A percentile compares a stretch with the other conserved stretches of the same genome.
Conservation (phyloP, 2,329 filamentous ascomycete species). For the Cercospora janseana region DNA sequence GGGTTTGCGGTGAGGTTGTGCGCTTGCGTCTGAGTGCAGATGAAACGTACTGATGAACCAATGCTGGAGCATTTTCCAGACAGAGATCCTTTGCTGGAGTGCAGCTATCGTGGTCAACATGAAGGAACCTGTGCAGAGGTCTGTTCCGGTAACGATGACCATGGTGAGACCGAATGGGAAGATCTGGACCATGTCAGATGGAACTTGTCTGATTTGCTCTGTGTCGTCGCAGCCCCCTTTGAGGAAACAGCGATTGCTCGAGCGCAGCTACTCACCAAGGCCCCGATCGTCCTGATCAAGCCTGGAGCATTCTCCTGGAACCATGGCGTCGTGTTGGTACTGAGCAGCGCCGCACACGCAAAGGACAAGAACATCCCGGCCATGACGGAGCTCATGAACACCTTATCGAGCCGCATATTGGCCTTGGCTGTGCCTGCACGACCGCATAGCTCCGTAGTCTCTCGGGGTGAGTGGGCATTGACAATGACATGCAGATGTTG, state of each 20-base stretch:
- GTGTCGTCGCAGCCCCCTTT: too few relatives aligned
- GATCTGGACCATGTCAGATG: conserved; percentile 19
- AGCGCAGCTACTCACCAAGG: conserved; percentile 23
- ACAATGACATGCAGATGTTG: conserved; percentile 19
- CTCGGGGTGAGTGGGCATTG: conserved; percentile 26
- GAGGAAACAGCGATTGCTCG: too few relatives aligned
- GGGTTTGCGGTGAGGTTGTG: background rate
- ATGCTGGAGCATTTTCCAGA: conserved; percentile 29
- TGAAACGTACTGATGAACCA: conserved; percentile 29
- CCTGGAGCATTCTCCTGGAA: conserved; percentile 38
- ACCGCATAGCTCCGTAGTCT: conserved; percentile 53
- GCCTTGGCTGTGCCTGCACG: conserved; percentile 53
- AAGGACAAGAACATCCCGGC: conserved; percentile 55
- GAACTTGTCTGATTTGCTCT: background rate
- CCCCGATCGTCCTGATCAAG: conserved; percentile 35
- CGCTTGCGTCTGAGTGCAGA: background rate
- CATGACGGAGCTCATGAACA: conserved; percentile 53
- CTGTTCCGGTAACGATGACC: conserved; percentile 37
- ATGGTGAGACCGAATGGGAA: conserved; percentile 39
- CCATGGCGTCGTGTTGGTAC: conserved; percentile 34
- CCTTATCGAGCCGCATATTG: conserved; percentile 53
- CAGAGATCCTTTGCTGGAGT: conserved; percentile 41
- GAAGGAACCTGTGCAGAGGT: conserved; percentile 37
- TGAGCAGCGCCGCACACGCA: conserved; percentile 43
- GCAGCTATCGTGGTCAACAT: conserved; percentile 47